Conservation (phyloP, 331 rosid species). For the Cydonia oblonga region DNA sequence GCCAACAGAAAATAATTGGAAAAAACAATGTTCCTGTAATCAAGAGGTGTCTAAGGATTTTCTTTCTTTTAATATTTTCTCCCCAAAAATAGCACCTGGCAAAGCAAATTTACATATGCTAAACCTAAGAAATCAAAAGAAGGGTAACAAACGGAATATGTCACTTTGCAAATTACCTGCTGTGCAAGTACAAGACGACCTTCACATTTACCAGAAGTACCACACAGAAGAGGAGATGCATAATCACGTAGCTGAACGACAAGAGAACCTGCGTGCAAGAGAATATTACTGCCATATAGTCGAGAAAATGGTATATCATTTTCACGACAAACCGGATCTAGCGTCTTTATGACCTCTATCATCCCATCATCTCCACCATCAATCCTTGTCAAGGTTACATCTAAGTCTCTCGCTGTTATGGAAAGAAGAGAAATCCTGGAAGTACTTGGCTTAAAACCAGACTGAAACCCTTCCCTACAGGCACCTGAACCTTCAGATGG, state of each 20-base stretch:
- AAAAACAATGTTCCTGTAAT: neutral
- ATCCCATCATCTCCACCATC: conserved; percentile 91
- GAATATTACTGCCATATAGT: conserved; percentile 70
- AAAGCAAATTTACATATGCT: neutral
- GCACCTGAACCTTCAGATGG: conserved; percentile 89
- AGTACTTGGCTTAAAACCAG: conserved; percentile 84
- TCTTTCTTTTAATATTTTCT: neutral
- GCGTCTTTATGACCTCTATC: conserved; percentile 71
- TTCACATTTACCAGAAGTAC: conserved; percentile 73
- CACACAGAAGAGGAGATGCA: conserved; percentile 73
- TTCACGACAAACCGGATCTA: conserved; percentile 80
- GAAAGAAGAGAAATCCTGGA: conserved; percentile 78
- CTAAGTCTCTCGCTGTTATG: conserved; percentile 62
- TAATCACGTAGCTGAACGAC: conserved; percentile 69
- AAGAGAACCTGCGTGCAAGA: conserved; percentile 60
- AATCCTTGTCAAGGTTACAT: conserved; percentile 69
- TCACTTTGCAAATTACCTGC: conserved; percentile 49
- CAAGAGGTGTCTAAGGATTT: neutral
- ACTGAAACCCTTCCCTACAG: conserved; percentile 65
- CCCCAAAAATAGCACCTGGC: neutral
- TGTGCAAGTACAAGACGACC: conserved; percentile 85
- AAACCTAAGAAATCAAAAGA: neutral
- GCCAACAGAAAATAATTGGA: neutral
- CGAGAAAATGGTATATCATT: conserved; percentile 83
- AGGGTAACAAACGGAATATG: conserved; percentile 1